Evolutionary conservation across 2,329 filamentous ascomycete species (phyloP).

Genomic region (Aspergillus sp.): DNA sequence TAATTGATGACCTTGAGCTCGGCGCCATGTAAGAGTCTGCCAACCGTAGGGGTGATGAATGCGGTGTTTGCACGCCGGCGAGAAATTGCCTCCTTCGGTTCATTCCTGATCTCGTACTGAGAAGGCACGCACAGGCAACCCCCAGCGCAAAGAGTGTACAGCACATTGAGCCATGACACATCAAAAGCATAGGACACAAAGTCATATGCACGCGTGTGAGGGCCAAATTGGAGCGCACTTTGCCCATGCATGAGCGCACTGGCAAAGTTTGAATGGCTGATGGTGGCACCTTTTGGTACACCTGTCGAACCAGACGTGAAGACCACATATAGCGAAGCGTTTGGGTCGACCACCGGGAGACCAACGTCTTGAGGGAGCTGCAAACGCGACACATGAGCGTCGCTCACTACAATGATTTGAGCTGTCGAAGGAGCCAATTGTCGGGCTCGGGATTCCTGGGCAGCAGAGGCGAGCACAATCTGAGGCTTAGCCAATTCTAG

Average conservation of each 20-base stretch:
- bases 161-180: conserved; percentile 26
- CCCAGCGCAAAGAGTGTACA: conserved; percentile 14
- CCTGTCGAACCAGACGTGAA: conserved; percentile 37
- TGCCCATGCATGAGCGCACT: conserved; percentile 44
- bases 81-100: conserved; percentile 41
- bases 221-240: no score
- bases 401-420: not conserved
- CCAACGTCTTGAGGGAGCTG: no score
- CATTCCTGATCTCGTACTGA: conserved; percentile 40
- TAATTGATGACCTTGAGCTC: no score
- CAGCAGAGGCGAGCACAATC: not conserved
- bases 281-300: conserved; percentile 53
- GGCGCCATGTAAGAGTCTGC: no score
- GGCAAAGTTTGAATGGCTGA: conserved; percentile 55
- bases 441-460: not conserved
- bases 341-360: not conserved
- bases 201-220: conserved; percentile 18
- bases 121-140: conserved; percentile 46
- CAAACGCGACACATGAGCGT: not conserved
- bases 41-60: conserved; percentile 7
- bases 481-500: not conserved
- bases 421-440: not conserved
- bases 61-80: not conserved
- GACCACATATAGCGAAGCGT: conserved; percentile 44
- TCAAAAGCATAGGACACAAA: conserved; percentile 35